phyloP scores from a whole-genome alignment of 495 filamentous ascomycete species.

The Amniculicola lignicola region DNA sequence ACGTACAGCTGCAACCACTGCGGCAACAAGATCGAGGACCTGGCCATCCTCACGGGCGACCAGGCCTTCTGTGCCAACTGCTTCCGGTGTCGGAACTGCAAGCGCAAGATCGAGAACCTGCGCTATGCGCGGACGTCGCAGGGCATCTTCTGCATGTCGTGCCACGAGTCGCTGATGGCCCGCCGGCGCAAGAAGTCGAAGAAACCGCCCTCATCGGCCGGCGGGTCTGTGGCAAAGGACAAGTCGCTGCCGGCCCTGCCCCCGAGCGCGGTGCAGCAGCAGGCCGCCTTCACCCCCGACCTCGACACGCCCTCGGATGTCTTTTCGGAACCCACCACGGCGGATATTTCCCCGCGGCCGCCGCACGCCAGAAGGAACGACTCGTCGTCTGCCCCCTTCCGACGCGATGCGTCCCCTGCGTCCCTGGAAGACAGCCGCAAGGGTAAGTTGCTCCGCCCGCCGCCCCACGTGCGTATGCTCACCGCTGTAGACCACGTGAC shows the following conservation, averaged over 20 bases:
- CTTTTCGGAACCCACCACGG: conserved; percentile 61
- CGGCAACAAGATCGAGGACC: conserved; percentile 95
- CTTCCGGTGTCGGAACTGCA: conserved; percentile 97
- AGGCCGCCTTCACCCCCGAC: conserved; percentile 58
- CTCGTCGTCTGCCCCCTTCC: conserved; percentile 33
- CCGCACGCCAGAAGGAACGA: conserved; percentile 45
- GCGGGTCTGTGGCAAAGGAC: conserved; percentile 70
- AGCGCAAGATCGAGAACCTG: conserved; percentile 96
- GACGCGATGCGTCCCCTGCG: conserved; percentile 41
- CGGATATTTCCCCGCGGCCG: conserved; percentile 67
- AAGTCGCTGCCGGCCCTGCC: conserved; percentile 93
- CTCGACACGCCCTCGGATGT: conserved; percentile 65
- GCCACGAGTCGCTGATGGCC: conserved; percentile 98
- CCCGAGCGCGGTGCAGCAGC: conserved; percentile 57
- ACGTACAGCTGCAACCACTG: conserved; percentile 99
- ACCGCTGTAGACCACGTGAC: conserved; percentile 54
- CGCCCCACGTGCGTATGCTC: conserved; percentile 1
- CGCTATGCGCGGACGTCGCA: conserved; percentile 97
- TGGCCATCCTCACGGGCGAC: conserved; percentile 96
- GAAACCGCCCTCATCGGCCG: conserved; percentile 52
- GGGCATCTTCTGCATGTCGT: conserved; percentile 99
- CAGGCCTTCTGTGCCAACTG: conserved; percentile 98
- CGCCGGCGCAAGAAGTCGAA: conserved; percentile 80
- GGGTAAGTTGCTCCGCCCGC: conserved; percentile 32
- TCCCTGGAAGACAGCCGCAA: conserved; percentile 36